Evolutionary conservation across 1,139 yeast genomes (phyloP).

Genomic region (Taphrina deformans): DNA sequence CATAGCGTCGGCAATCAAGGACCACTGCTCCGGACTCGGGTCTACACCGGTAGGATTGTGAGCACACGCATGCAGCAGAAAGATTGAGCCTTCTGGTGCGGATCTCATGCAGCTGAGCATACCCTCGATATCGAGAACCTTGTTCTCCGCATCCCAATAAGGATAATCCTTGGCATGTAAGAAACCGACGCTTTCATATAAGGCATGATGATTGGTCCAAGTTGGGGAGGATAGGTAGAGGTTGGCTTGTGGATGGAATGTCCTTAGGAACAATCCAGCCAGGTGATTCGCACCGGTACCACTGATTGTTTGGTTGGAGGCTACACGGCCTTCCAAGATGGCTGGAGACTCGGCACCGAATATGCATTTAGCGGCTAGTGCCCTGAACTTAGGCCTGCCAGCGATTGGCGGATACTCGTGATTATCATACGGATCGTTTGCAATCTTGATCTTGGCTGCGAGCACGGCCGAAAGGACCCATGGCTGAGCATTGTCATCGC

Average conservation of each 20-base stretch:
- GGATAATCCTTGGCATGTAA: conserved; percentile 65
- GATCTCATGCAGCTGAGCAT: conserved; percentile 44
- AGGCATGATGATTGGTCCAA: conserved; percentile 92
- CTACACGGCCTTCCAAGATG: conserved; percentile 37
- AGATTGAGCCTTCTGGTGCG: conserved; percentile 55
- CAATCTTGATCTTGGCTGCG: conserved; percentile 63
- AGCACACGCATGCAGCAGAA: conserved; percentile 88
- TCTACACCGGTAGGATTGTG: conserved; percentile 97
- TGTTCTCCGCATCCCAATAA: conserved; percentile 69
- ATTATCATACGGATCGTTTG: conserved; percentile 64
- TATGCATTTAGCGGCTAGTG: conserved; percentile 72
- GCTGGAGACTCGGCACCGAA: conserved; percentile 54
- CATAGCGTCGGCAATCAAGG: conserved; percentile 61
- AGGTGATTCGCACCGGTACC: conserved; percentile 96
- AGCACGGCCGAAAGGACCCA: conserved; percentile 84
- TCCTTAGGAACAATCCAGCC: conserved; percentile 68
- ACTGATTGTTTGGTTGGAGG: conserved; percentile 78
- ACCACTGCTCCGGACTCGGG: conserved; percentile 79
- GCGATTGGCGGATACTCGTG: conserved; percentile 88
- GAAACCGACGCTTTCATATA: conserved; percentile 68
- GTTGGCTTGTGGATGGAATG: conserved; percentile 47
- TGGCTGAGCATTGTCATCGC: conserved; percentile 80
- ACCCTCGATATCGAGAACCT: conserved; percentile 59
- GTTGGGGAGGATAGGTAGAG: conserved; percentile 86
- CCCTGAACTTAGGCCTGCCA: conserved; percentile 69